A percentile compares a stretch with the other conserved stretches of the same genome.
Conservation (phyloP, 306 rosid species). For the Alnus rubra region DNA sequence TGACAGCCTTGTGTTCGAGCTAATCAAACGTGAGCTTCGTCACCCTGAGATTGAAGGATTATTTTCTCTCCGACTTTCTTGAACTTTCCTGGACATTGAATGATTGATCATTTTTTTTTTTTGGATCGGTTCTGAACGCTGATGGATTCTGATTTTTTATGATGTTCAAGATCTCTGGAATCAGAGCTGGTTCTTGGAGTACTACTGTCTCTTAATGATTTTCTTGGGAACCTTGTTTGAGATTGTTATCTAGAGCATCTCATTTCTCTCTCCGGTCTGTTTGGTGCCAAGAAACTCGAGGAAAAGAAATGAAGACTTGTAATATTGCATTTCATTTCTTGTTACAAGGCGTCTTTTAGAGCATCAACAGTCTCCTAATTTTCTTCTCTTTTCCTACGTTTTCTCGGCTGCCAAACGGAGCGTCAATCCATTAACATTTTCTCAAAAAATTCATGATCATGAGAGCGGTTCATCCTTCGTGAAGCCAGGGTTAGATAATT, state of each 20-base stretch:
- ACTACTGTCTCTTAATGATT: not conserved
- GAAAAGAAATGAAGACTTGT: not conserved
- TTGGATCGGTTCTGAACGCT: not conserved
- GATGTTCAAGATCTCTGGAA: not conserved
- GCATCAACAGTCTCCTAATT: not conserved
- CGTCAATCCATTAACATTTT: not conserved
- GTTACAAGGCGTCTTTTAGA: not conserved
- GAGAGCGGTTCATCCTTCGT: not conserved
- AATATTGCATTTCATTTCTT: not conserved
- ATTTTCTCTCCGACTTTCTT: not conserved
- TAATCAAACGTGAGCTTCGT: not conserved
- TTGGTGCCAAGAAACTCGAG: not conserved
- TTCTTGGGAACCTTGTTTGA: not conserved
- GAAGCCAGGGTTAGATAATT: not conserved
- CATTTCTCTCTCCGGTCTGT: not conserved
- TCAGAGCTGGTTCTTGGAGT: not conserved
- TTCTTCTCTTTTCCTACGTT: not conserved
- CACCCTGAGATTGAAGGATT: not conserved
- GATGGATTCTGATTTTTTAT: not conserved
- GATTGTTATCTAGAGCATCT: not conserved
- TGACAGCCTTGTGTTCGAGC: not conserved
- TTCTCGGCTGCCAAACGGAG: slow-evolving; percentile 7
- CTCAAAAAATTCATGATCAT: not conserved
- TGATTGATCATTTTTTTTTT: not conserved
- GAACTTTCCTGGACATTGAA: not conserved